phyloP scores from a whole-genome alignment of 495 filamentous ascomycete species.

The Xylaria sp. region DNA sequence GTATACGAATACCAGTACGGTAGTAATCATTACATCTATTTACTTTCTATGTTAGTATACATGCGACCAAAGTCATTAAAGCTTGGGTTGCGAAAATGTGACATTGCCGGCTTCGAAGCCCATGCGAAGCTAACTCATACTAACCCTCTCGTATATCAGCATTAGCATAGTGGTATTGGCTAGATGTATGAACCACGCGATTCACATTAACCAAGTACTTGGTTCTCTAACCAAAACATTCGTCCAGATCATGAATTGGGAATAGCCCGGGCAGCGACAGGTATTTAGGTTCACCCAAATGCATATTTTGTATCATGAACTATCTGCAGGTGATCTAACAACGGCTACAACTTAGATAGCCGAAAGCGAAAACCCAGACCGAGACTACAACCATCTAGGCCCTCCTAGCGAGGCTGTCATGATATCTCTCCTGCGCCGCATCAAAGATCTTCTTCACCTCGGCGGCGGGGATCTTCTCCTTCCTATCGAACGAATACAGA shows the following conservation, averaged over 20 bases:
- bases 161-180: not conserved
- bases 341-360: not conserved
- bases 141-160: not conserved
- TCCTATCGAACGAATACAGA: conserved; percentile 66
- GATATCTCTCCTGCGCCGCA: conserved; percentile 37
- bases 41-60: too few relatives aligned
- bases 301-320: not conserved
- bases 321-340: not conserved
- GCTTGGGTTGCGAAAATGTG: too few relatives aligned
- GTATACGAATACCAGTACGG: too few relatives aligned
- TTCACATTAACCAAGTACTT: not conserved
- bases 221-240: not conserved
- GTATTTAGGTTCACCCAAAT: not conserved
- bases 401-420: conserved; percentile 32
- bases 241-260: not conserved
- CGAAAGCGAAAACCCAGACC: not conserved
- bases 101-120: not conserved
- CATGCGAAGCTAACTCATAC: not conserved
- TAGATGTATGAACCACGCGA: not conserved
- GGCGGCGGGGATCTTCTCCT: conserved; percentile 47
- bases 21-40: too few relatives aligned
- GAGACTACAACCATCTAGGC: conserved; percentile 2
- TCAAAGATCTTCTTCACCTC: conserved; percentile 45
- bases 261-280: not conserved
- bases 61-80: too few relatives aligned